Conservation (phyloP, 441 rosid species). For the Syzygium syzygioides region DNA sequence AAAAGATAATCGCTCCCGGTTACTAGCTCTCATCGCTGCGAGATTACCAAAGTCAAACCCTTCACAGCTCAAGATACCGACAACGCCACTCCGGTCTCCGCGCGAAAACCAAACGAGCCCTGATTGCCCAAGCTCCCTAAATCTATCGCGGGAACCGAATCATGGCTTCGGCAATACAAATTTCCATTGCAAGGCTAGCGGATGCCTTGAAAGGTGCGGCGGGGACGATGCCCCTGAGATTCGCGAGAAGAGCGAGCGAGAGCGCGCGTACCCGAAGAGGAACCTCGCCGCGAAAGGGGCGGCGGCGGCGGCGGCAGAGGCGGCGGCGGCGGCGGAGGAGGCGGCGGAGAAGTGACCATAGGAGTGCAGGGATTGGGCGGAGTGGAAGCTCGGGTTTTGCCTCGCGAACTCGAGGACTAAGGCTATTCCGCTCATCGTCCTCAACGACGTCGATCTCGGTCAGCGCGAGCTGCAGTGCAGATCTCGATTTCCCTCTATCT, state of each 20-base stretch:
- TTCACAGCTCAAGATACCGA: background rate
- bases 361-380: conserved; percentile 45
- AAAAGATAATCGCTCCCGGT: background rate
- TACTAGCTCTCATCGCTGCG: background rate
- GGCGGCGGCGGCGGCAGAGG: conserved; percentile 43
- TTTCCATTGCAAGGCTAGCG: background rate
- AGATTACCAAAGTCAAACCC: background rate
- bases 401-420: conserved; percentile 65
- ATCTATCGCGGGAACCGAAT: background rate
- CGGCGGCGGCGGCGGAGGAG: conserved; percentile 32
- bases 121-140: background rate
- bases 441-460: background rate
- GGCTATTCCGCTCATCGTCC: conserved; percentile 79
- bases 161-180: background rate
- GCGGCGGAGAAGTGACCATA: conserved; percentile 54
- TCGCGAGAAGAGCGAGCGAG: background rate
- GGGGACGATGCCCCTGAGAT: background rate
- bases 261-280: conserved; percentile 58
- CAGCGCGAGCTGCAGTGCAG: background rate
- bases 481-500: background rate
- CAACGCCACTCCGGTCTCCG: background rate
- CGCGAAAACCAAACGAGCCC: background rate
- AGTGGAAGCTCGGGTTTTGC: conserved; percentile 46
- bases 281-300: conserved; percentile 75
- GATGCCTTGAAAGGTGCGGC: background rate